phyloP scores from a whole-genome alignment of 306 rosid genomes.

The Ammopiptanthus mongolicus region DNA sequence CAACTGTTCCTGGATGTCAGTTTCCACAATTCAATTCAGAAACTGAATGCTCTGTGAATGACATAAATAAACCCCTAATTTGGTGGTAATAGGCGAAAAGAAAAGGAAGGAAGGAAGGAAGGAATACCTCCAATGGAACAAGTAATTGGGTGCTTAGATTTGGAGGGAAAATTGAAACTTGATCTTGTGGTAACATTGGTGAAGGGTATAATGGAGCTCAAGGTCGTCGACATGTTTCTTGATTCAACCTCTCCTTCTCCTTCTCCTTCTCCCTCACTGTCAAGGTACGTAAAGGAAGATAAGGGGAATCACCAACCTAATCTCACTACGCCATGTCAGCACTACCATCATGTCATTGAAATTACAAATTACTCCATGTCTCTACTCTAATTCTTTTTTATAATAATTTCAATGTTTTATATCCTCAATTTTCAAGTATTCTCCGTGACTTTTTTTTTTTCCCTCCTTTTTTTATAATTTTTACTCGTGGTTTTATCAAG shows the following conservation, averaged over 20 bases:
- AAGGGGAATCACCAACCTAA: background rate
- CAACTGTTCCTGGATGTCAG: constrained; percentile 45
- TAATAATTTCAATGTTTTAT: too few species aligned
- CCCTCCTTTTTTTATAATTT: too few species aligned
- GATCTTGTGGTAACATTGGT: constrained; percentile 36
- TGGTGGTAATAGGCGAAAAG: background rate
- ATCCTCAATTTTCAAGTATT: too few species aligned
- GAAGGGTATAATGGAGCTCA: constrained; percentile 27
- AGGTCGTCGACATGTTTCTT: constrained; percentile 37
- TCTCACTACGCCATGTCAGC: constrained; percentile 27
- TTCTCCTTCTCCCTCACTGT: background rate
- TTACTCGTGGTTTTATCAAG: too few species aligned
- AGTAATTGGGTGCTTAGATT: constrained; percentile 30
- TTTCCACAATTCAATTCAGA: constrained; percentile 19
- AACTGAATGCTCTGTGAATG: too few species aligned
- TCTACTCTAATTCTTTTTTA: too few species aligned
- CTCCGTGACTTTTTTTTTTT: too few species aligned
- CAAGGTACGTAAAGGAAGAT: too few species aligned
- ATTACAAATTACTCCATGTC: too few species aligned
- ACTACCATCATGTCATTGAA: background rate
- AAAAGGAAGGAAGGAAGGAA: background rate
- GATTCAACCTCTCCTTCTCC: background rate
- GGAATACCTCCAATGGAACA: constrained; percentile 55
- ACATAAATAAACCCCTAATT: too few species aligned
- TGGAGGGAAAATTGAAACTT: constrained; percentile 28